Conservation (phyloP, 805 yeast genomes). For the Wickerhamomyces pijperi region DNA sequence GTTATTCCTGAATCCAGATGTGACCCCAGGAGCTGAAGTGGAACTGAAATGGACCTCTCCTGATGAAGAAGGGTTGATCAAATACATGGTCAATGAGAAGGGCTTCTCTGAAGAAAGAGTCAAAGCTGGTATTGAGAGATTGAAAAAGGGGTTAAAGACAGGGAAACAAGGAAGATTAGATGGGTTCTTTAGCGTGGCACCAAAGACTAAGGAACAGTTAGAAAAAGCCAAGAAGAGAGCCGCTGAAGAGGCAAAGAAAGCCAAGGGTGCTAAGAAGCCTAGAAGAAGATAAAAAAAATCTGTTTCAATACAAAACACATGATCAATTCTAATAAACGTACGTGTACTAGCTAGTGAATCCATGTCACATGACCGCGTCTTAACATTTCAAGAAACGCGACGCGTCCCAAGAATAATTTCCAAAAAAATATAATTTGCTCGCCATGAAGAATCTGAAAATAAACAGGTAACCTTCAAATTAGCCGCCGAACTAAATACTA, state of each 20-base stretch:
- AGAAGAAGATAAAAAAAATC: conserved; percentile 9
- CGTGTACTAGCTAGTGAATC: too few species aligned
- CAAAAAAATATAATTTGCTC: too few species aligned
- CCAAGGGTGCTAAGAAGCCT: conserved; percentile 16
- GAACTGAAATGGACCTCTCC: conserved; percentile 84
- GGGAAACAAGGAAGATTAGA: conserved; percentile 89
- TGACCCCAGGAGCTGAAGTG: conserved; percentile 46
- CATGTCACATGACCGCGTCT: too few species aligned
- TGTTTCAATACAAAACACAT: too few species aligned
- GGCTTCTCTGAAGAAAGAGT: conserved; percentile 93
- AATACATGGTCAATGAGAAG: conserved; percentile 75
- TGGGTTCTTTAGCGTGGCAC: conserved; percentile 72
- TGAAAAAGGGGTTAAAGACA: conserved; percentile 71
- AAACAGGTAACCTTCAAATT: too few species aligned
- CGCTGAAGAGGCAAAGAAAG: conserved; percentile 18
- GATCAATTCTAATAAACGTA: too few species aligned
- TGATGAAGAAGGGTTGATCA: conserved; percentile 69
- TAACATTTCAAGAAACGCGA: too few species aligned
- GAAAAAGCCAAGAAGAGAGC: conserved; percentile 19
- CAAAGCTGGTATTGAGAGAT: conserved; percentile 73
- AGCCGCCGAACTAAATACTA: too few species aligned
- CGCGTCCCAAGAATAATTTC: too few species aligned
- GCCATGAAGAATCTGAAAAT: too few species aligned
- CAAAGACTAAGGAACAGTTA: conserved; percentile 37
- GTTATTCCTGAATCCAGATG: conserved; percentile 76